Conservation (phyloP, 2,329 filamentous ascomycete genomes). For the Clarireedia paspali region DNA sequence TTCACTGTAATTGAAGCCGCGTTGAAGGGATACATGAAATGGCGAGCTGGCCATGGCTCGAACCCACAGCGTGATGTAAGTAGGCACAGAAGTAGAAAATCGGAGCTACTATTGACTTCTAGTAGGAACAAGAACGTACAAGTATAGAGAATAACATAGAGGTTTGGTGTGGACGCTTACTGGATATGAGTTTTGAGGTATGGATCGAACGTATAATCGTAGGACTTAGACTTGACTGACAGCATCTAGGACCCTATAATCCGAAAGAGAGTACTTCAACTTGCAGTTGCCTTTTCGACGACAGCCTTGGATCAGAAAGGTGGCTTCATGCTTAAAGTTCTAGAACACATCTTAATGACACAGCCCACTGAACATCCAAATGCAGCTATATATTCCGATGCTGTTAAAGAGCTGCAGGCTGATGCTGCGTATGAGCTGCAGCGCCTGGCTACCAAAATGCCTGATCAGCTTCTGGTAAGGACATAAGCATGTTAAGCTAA, state of each 20-base stretch:
- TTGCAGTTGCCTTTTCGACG: slow-evolving; percentile 79
- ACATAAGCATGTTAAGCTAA: neutral
- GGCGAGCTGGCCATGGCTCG: slow-evolving; percentile 48
- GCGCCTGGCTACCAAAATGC: slow-evolving; percentile 80
- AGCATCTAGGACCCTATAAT: slow-evolving; percentile 62
- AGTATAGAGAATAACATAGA: slow-evolving; percentile 58
- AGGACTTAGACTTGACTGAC: slow-evolving; percentile 12
- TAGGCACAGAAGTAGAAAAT: neutral
- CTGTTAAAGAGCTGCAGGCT: slow-evolving; percentile 80
- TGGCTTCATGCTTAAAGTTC: slow-evolving; percentile 76
- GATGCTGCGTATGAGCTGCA: slow-evolving; percentile 84
- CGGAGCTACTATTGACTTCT: slow-evolving; percentile 14
- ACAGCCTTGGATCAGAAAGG: slow-evolving; percentile 70
- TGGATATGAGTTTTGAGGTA: slow-evolving; percentile 60
- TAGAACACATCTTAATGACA: slow-evolving; percentile 85
- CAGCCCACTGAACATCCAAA: slow-evolving; percentile 67
- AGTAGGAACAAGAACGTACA: slow-evolving; percentile 41
- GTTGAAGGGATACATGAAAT: slow-evolving; percentile 81
- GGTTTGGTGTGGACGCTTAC: slow-evolving; percentile 63
- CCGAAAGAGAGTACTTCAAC: slow-evolving; percentile 70
- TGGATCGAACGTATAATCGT: neutral
- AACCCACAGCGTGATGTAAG: slow-evolving; percentile 38
- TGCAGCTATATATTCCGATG: slow-evolving; percentile 70
- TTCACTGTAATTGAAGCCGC: slow-evolving; percentile 85
- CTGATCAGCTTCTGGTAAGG: slow-evolving; percentile 67